These are phyloP conservation scores for Boletus subparvulus DNA, from an alignment of 768 basidiomycete species.

Conservation along the genomic window DNA sequence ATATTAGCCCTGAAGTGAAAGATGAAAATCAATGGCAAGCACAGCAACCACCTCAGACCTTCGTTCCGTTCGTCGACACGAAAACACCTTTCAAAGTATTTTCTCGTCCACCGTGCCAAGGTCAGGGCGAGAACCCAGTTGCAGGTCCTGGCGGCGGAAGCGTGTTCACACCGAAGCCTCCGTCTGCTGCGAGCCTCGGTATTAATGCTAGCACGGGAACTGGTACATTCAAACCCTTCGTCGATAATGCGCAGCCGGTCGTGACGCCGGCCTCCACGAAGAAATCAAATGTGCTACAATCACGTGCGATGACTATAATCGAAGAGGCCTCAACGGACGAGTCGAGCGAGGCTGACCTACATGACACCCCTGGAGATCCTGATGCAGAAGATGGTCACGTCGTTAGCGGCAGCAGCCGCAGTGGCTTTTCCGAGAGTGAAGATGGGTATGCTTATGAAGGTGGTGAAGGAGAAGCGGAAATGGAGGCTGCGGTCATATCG, in stretches of 20 bases:
- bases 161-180: slow-evolving; percentile 48
- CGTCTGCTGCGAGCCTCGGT: slow-evolving; percentile 10
- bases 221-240: slow-evolving; percentile 40
- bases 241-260: slow-evolving; percentile 22
- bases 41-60: slow-evolving; percentile 35
- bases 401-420: slow-evolving; percentile 28
- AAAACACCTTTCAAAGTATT: slow-evolving; percentile 60
- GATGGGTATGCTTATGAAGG: slow-evolving; percentile 35
- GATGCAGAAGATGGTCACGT: slow-evolving; percentile 27
- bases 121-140: slow-evolving; percentile 40
- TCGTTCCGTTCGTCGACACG: slow-evolving; percentile 41
- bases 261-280: slow-evolving; percentile 20
- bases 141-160: slow-evolving; percentile 19
- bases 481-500: slow-evolving; percentile 26
- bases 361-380: slow-evolving; percentile 16
- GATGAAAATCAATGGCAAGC: slow-evolving; percentile 18
- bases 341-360: slow-evolving; percentile 30
- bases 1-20: slow-evolving; percentile 14
- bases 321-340: slow-evolving; percentile 34
- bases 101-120: slow-evolving; percentile 54
- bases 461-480: slow-evolving; percentile 26
- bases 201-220: slow-evolving; percentile 2
- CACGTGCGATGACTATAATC: slow-evolving; percentile 19
- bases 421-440: slow-evolving; percentile 34
- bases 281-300: slow-evolving; percentile 20